Percentiles rank a stretch among this genome's conserved stretches.
phyloP scores from a whole-genome alignment of 129 eudicot genomes.

The Lonicera japonica region DNA sequence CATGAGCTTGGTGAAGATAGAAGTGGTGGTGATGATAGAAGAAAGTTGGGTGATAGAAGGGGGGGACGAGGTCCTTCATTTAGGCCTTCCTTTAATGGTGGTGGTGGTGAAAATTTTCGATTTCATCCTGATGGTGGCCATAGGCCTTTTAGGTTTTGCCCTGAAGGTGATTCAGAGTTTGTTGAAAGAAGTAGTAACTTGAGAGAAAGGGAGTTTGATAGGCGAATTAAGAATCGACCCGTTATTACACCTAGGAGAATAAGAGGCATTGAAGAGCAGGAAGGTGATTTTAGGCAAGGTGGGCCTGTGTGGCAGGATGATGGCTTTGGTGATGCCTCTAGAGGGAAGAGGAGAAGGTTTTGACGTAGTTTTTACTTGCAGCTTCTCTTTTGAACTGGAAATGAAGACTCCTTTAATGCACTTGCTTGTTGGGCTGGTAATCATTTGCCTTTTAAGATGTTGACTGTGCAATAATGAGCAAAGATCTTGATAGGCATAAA shows the following conservation, averaged over 20 bases:
- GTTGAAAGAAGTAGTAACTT: slow-evolving; percentile 23
- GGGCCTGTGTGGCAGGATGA: slow-evolving; percentile 44
- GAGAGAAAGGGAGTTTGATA: slow-evolving; percentile 41
- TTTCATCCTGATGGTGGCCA: slow-evolving; percentile 29
- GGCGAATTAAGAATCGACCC: slow-evolving; percentile 27
- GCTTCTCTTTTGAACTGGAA: neutral
- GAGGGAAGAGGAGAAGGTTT: slow-evolving; percentile 38
- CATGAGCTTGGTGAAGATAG: slow-evolving; percentile 29
- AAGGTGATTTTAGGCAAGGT: slow-evolving; percentile 27
- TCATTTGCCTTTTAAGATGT: no score
- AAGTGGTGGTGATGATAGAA: slow-evolving; percentile 34
- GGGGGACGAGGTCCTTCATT: slow-evolving; percentile 23
- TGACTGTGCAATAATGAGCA: no score
- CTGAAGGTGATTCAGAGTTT: slow-evolving; percentile 33
- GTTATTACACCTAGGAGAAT: slow-evolving; percentile 22
- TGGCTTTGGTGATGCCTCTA: slow-evolving; percentile 26
- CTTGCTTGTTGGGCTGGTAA: neutral
- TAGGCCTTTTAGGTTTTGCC: slow-evolving; percentile 37
- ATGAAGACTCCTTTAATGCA: neutral
- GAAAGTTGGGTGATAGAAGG: slow-evolving; percentile 36
- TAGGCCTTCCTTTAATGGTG: slow-evolving; percentile 25
- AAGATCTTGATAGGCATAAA: no score
- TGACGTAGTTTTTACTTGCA: slow-evolving; percentile 6
- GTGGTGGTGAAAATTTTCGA: slow-evolving; percentile 24
- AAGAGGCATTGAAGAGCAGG: slow-evolving; percentile 37